phyloP scores from a whole-genome alignment of 768 basidiomycete genomes.

The Pisolithus microcarpus region DNA sequence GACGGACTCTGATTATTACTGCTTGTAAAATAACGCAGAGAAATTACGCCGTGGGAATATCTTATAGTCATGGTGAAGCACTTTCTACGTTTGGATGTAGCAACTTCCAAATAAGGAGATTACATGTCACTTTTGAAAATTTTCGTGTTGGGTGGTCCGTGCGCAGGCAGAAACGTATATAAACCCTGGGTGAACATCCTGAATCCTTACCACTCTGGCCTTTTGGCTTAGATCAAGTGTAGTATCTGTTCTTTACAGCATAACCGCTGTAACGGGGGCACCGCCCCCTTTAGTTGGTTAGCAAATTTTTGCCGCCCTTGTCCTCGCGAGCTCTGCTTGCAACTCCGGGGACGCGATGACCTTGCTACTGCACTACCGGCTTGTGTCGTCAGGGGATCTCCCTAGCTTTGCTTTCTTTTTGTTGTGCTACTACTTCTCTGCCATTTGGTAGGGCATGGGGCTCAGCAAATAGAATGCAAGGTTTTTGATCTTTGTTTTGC shows the following conservation, averaged over 20 bases:
- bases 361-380: conserved; percentile 22
- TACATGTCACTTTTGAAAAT: not conserved
- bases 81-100: not conserved
- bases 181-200: not conserved
- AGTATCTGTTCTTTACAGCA: conserved; percentile 68
- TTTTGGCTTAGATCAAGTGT: conserved; percentile 75
- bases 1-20: not conserved
- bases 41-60: no score
- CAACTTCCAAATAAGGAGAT: not conserved
- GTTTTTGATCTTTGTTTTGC: no score
- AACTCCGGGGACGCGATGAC: conserved; percentile 26
- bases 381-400: conserved; percentile 8
- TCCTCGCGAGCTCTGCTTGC: conserved; percentile 35
- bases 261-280: conserved; percentile 54
- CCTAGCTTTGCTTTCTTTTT: not conserved
- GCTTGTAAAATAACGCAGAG: not conserved
- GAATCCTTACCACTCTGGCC: conserved; percentile 32
- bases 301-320: conserved; percentile 49
- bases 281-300: conserved; percentile 49
- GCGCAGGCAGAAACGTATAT: not conserved
- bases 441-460: no score
- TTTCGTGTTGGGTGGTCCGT: not conserved
- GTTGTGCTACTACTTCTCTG: no score
- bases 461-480: no score
- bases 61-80: no score